Percentiles rank a stretch among this genome's conserved stretches.
Evolutionary conservation across 2,329 filamentous ascomycete species (phyloP).

Genomic region (Pseudophaeomoniella oleicola): DNA sequence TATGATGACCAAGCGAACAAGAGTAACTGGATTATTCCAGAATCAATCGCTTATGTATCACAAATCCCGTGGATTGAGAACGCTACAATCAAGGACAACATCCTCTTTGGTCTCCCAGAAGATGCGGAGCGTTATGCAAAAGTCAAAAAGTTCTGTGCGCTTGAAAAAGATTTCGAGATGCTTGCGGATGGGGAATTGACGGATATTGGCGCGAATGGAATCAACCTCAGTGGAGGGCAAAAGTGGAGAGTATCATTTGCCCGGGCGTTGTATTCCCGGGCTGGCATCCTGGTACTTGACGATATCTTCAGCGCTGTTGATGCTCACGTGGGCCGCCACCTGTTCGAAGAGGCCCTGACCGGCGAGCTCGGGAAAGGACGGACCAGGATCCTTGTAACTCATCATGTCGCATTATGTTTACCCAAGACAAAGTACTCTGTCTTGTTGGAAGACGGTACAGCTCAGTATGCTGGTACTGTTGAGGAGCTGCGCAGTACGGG

Average conservation of each 20-base stretch:
- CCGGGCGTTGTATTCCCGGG: constrained; percentile 64
- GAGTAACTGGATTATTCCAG: constrained; percentile 53
- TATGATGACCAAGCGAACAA: constrained; percentile 47
- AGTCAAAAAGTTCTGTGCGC: constrained; percentile 57
- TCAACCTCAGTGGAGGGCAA: constrained; percentile 73
- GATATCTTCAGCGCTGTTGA: constrained; percentile 75
- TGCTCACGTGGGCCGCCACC: constrained; percentile 63
- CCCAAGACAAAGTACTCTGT: constrained; percentile 60
- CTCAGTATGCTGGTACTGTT: constrained; percentile 49
- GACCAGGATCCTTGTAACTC: constrained; percentile 67
- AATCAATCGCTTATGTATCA: constrained; percentile 58
- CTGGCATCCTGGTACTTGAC: constrained; percentile 62
- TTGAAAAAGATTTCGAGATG: constrained; percentile 63
- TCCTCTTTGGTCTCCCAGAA: constrained; percentile 59
- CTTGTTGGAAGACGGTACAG: constrained; percentile 53
- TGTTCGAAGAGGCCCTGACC: constrained; percentile 61
- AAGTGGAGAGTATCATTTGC: constrained; percentile 72
- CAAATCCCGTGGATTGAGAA: constrained; percentile 82
- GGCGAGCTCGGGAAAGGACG: constrained; percentile 55
- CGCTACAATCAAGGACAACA: constrained; percentile 62
- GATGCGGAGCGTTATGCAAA: constrained; percentile 55
- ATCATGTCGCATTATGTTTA: constrained; percentile 60
- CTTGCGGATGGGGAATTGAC: constrained; percentile 64
- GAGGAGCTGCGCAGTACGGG: constrained; percentile 37
- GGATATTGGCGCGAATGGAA: constrained; percentile 71